A percentile compares a stretch with the other conserved stretches of the same genome.
These are phyloP conservation scores for Microbotryum silenes-acaulis DNA, from an alignment of 1,284 basidiomycete genomes.

Conservation along the genomic window DNA sequence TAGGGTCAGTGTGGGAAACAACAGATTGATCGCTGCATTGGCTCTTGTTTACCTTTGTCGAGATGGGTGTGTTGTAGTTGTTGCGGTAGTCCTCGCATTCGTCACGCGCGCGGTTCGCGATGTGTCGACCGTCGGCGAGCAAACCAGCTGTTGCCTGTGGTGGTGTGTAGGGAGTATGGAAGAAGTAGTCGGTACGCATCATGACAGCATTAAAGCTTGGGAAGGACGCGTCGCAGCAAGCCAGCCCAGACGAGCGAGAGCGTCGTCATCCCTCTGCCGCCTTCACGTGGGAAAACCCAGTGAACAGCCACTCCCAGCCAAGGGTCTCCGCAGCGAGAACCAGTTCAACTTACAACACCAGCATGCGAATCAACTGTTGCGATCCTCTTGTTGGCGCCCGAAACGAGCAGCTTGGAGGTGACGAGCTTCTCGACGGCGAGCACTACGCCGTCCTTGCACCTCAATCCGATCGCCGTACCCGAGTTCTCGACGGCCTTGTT, in stretches of 20 bases:
- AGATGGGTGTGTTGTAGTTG: slow-evolving; percentile 64
- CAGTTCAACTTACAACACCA: slow-evolving; percentile 58
- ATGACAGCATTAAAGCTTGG: too few species aligned
- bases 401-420: slow-evolving; percentile 94
- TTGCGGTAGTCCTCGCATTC: slow-evolving; percentile 74
- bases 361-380: slow-evolving; percentile 88
- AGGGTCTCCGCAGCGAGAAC: background rate
- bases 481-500: slow-evolving; percentile 98
- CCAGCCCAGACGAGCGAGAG: too few species aligned
- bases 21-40: background rate
- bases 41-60: slow-evolving; percentile 59
- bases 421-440: slow-evolving; percentile 95
- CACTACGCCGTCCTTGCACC: slow-evolving; percentile 87
- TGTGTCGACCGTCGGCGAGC: slow-evolving; percentile 84
- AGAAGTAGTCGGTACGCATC: too few species aligned
- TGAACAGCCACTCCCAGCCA: too few species aligned
- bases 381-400: slow-evolving; percentile 86
- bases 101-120: slow-evolving; percentile 75
- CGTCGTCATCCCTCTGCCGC: too few species aligned
- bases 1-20: background rate
- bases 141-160: slow-evolving; percentile 81
- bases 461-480: slow-evolving; percentile 57
- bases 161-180: background rate
- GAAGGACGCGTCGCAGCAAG: too few species aligned
- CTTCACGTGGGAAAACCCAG: too few species aligned